phyloP scores from a whole-genome alignment of 495 filamentous ascomycete species.

The Penicillium soppii region DNA sequence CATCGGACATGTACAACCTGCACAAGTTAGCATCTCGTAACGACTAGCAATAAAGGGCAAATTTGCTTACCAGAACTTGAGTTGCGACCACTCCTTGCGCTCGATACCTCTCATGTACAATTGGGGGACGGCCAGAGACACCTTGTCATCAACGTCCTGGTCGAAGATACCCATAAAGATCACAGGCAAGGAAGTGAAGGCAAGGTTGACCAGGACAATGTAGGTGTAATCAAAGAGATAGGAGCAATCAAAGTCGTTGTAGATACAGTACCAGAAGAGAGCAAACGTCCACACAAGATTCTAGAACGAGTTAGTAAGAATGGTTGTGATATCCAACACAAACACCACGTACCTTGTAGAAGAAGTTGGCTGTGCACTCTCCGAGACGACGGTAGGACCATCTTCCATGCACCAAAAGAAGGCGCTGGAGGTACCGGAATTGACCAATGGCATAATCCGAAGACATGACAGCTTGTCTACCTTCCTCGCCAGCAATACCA shows the following conservation, averaged over 20 bases:
- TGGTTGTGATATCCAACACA: not conserved
- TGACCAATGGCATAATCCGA: conserved; percentile 98
- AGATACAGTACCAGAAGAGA: conserved; percentile 97
- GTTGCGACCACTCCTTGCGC: conserved; percentile 93
- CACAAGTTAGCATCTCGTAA: conserved; percentile 17
- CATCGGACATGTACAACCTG: conserved; percentile 94
- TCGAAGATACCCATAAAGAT: conserved; percentile 97
- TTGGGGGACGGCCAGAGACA: conserved; percentile 92
- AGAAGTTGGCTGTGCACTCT: conserved; percentile 97
- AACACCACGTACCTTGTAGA: conserved; percentile 75
- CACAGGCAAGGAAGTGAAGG: conserved; percentile 94
- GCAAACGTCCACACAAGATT: conserved; percentile 98
- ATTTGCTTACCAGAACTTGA: conserved; percentile 87
- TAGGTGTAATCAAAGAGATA: conserved; percentile 99
- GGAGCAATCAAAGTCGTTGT: conserved; percentile 90
- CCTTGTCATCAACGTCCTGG: conserved; percentile 92
- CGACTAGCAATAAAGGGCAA: not conserved
- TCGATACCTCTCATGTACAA: conserved; percentile 96
- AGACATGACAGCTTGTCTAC: conserved; percentile 96
- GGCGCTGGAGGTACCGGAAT: conserved; percentile 88
- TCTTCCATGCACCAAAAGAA: conserved; percentile 92
- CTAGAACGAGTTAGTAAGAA: conserved; percentile 36
- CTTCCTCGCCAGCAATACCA: conserved; percentile 96
- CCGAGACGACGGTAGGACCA: conserved; percentile 94
- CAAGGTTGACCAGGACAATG: conserved; percentile 92